A percentile compares a stretch with the other conserved stretches of the same genome.
Conservation (phyloP, 2,329 filamentous ascomycete species). For the Trichoderma cornu-damae region DNA sequence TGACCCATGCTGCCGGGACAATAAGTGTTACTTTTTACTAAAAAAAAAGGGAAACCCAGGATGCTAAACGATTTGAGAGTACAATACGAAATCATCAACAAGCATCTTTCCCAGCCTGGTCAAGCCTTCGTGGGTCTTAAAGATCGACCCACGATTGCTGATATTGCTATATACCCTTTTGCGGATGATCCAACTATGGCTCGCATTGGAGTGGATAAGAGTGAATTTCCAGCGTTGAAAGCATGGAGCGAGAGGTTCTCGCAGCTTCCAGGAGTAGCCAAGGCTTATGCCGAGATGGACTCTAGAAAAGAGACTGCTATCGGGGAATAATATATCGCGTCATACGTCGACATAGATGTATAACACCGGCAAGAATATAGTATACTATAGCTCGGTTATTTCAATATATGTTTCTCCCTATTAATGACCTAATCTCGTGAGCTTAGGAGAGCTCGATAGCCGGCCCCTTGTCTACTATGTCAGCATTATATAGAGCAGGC, state of each 20-base stretch:
- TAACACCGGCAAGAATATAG: not conserved
- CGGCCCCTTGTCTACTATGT: not conserved
- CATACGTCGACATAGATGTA: too few relatives aligned
- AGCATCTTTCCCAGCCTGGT: slow-evolving; percentile 15
- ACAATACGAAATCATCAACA: slow-evolving; percentile 11
- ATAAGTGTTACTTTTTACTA: not conserved
- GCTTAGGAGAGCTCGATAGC: not conserved
- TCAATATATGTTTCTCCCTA: not conserved
- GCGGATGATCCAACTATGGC: slow-evolving; percentile 16
- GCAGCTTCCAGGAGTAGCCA: slow-evolving; percentile 7
- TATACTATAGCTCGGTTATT: not conserved
- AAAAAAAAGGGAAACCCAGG: not conserved
- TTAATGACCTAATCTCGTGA: not conserved
- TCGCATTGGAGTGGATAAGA: slow-evolving; percentile 11
- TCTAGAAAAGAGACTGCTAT: slow-evolving; percentile 1
- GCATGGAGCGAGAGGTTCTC: slow-evolving; percentile 18
- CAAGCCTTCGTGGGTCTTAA: slow-evolving; percentile 17
- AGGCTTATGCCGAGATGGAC: slow-evolving; percentile 15
- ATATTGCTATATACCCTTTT: slow-evolving; percentile 19
- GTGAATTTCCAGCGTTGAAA: slow-evolving; percentile 15
- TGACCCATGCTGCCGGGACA: rapidly evolving
- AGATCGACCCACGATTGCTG: slow-evolving; percentile 18
- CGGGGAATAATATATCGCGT: too few relatives aligned
- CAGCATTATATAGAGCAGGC: not conserved
- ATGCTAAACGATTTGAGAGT: slow-evolving; percentile 3